Percentiles rank a stretch among this genome's conserved stretches.
phyloP scores from a whole-genome alignment of 371 early-diverging fungal species.

The Smittium mucronatum region DNA sequence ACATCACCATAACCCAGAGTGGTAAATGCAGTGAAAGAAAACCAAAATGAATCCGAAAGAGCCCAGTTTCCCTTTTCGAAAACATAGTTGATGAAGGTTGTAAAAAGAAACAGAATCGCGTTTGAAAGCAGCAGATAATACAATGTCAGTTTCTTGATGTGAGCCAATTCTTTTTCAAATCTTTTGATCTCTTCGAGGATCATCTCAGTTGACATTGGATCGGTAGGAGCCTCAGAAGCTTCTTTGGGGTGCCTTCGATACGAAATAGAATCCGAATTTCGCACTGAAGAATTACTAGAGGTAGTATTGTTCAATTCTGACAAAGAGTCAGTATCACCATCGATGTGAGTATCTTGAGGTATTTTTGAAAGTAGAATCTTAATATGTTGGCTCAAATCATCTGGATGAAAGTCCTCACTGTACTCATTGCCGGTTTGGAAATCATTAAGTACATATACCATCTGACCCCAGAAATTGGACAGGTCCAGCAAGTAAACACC shows the following conservation, averaged over 20 bases:
- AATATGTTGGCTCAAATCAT: background rate
- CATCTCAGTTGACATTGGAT: too few species aligned
- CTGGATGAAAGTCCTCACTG: background rate
- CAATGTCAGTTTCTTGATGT: background rate
- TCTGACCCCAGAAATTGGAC: background rate
- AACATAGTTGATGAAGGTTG: background rate
- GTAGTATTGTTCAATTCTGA: too few species aligned
- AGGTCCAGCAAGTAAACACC: background rate
- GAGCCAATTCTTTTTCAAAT: background rate
- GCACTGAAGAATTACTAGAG: too few species aligned
- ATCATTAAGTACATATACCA: background rate
- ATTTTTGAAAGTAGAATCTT: background rate
- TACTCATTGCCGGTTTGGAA: background rate
- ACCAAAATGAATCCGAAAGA: constrained; percentile 29
- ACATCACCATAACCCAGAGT: constrained; percentile 28
- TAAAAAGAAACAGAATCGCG: background rate
- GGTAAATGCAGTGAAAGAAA: constrained; percentile 29
- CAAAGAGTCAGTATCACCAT: too few species aligned
- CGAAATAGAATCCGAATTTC: too few species aligned
- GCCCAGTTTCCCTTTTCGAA: constrained; percentile 19
- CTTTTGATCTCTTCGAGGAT: background rate
- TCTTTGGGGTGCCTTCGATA: background rate
- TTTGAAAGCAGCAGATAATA: background rate
- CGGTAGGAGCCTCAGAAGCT: too few species aligned
- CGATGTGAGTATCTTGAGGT: background rate